Base-by-base conservation (phyloP, 2,329 filamentous ascomycete species). In the Penicillium sp. region DNA sequence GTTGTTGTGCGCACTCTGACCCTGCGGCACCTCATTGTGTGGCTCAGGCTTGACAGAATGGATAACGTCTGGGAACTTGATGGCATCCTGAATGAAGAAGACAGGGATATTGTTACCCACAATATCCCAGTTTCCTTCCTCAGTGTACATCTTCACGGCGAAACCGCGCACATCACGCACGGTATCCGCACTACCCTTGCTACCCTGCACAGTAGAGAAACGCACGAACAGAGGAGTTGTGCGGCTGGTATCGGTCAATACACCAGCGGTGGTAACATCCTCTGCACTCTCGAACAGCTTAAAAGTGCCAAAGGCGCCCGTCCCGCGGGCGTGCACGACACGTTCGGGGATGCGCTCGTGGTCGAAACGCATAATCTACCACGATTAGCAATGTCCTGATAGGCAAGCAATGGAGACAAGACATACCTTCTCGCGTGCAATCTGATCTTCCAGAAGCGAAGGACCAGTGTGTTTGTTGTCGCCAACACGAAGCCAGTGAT, bases 121-220 rank as follows among this genome's bases (percentile, higher is more conserved):
- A 43, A 74, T 68, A 57, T 74, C 70, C 84, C 85, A 89, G 61
- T 89, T 90, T 4, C 88, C 88, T 63, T 92, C 88, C 0, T 87
- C 75, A 0, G 88, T 91, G 66, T 91, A 91, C 64, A 89, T 85
- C 70, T 89, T 90, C 57, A 89, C 72, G 0, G 89, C 88, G 58
- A 93, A 94, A 1, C 89, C 89, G 34, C 88, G 83, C 2, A 91
- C 87, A 75, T 94, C 89, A n/a, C 89, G 83, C 1, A 91, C 89
- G 0, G 88, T 92, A 66, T 94, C 89, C 6, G 88, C 87, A 47
- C 85, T 89, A 12, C 89, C 89, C 31, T 85, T 81, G 65, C 84
- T 89, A 6, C 87, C 88, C 2, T 89, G 78, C 0, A 90, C 89
- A 0, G 89, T 93, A 0, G 88, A 93, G 70, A 94, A 92, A 0